A percentile compares a stretch with the other conserved stretches of the same genome.
Conservation (phyloP, 805 yeast species). For the Candida ortonii region DNA sequence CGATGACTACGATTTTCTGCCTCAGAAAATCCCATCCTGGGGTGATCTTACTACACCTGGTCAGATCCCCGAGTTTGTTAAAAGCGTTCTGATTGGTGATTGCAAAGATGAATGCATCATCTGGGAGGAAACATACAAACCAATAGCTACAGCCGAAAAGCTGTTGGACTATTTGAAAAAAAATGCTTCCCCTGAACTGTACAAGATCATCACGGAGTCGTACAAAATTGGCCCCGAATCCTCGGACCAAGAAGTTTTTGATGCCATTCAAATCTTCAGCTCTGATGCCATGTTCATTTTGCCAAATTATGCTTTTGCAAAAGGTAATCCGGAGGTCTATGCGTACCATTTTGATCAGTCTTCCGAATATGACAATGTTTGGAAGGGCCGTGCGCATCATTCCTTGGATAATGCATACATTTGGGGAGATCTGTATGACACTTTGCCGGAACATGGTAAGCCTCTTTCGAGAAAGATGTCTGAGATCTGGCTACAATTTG, state of each 20-base stretch:
- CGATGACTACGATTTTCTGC: slow-evolving; percentile 4
- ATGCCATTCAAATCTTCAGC: slow-evolving; percentile 5
- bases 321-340: slow-evolving; percentile 4
- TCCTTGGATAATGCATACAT: slow-evolving; percentile 17
- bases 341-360: slow-evolving; percentile 16
- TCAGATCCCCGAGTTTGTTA: slow-evolving; percentile 11
- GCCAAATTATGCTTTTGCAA: slow-evolving; percentile 6
- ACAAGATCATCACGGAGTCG: slow-evolving; percentile 4
- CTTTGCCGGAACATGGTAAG: slow-evolving; percentile 8
- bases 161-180: slow-evolving; percentile 2
- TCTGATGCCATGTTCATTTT: slow-evolving; percentile 7
- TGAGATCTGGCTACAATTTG: slow-evolving; percentile 9
- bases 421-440: slow-evolving; percentile 12
- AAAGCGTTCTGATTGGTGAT: slow-evolving; percentile 12
- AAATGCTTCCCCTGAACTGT: slow-evolving; percentile 2
- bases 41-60: slow-evolving; percentile 4
- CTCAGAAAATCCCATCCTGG: slow-evolving; percentile 13
- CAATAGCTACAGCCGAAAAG: slow-evolving; percentile 1
- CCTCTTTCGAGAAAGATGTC: slow-evolving; percentile 8
- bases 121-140: slow-evolving; percentile 12
- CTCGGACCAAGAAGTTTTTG: slow-evolving; percentile 1
- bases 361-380: slow-evolving; percentile 11
- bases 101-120: slow-evolving; percentile 11
- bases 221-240: slow-evolving; percentile 1
- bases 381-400: slow-evolving; percentile 16